Evolutionary conservation across 176 grass and related monocot species (phyloP).

Genomic region (Elaeis guineensis): DNA sequence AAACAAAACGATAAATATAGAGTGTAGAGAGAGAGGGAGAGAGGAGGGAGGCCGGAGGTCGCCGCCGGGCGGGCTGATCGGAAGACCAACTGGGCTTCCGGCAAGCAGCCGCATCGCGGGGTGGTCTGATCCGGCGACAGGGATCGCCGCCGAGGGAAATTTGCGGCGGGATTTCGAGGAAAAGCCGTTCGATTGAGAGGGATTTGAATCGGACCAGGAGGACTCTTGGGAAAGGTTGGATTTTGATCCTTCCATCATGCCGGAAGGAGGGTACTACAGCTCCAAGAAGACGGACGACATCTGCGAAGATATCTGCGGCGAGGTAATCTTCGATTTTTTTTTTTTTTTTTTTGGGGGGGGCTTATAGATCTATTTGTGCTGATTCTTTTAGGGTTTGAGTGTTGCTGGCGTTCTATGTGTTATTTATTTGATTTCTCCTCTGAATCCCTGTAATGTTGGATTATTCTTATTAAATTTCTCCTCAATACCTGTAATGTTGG

Average conservation of each 20-base stretch:
- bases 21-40: slow-evolving; percentile 11
- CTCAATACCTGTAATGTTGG: no score
- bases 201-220: not conserved
- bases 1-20: not conserved
- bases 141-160: not conserved
- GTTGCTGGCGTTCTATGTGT: not conserved
- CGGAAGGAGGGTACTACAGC: slow-evolving; percentile 67
- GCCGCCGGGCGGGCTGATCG: not conserved
- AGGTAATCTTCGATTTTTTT: slow-evolving; percentile 32
- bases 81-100: no score
- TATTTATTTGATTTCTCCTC: no score
- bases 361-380: not conserved
- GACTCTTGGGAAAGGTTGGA: slow-evolving; percentile 10
- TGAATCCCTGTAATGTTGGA: no score
- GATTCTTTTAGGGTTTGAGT: slow-evolving; percentile 17
- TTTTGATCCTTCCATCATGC: slow-evolving; percentile 14
- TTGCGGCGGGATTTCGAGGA: not conserved
- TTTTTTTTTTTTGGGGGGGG: slow-evolving; percentile 1
- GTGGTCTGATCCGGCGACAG: not conserved
- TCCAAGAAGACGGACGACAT: slow-evolving; percentile 75
- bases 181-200: not conserved
- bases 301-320: slow-evolving; percentile 66
- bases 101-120: not conserved
- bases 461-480: no score
- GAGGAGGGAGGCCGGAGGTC: not conserved